Conservation (phyloP, 2,329 filamentous ascomycete species). For the Monosporascus cannonballus region DNA sequence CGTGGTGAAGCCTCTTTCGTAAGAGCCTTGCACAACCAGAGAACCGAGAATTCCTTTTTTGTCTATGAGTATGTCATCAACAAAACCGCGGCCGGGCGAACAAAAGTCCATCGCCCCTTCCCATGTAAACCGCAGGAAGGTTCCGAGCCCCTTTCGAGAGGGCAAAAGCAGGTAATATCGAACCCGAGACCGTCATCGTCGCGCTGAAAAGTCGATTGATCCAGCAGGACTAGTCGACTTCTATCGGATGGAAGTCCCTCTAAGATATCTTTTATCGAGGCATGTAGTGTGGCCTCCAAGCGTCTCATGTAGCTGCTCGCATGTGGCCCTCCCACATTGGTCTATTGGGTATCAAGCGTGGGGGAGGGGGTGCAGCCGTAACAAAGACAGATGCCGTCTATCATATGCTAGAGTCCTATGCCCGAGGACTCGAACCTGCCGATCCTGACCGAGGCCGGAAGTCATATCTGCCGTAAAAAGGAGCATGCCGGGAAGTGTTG, state of each 20-base stretch:
- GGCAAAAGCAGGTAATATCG: slow-evolving; percentile 27
- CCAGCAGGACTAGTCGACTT: slow-evolving; percentile 20
- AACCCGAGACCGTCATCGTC: slow-evolving; percentile 29
- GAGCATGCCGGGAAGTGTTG: slow-evolving; percentile 19
- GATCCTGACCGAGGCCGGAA: slow-evolving; percentile 24
- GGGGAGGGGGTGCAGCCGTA: slow-evolving; percentile 25
- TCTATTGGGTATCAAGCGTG: slow-evolving; percentile 32
- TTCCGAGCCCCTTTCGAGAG: slow-evolving; percentile 24
- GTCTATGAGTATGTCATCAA: slow-evolving; percentile 45
- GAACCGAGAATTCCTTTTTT: slow-evolving; percentile 62
- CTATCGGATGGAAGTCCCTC: slow-evolving; percentile 23
- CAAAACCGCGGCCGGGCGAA: slow-evolving; percentile 25
- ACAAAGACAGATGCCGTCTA: slow-evolving; percentile 32
- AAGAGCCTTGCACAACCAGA: slow-evolving; percentile 35
- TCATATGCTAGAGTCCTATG: slow-evolving; percentile 28
- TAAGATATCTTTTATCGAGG: slow-evolving; percentile 21
- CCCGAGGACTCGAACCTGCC: slow-evolving; percentile 27
- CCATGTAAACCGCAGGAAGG: slow-evolving; percentile 26
- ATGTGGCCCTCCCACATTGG: slow-evolving; percentile 21
- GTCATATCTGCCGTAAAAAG: slow-evolving; percentile 27
- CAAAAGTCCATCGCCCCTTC: slow-evolving; percentile 22
- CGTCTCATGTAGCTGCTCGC: slow-evolving; percentile 29
- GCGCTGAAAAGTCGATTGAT: slow-evolving; percentile 19
- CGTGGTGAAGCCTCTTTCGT: slow-evolving; percentile 16
- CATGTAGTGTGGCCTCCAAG: slow-evolving; percentile 22